Percentiles rank a stretch among this genome's conserved stretches.
Evolutionary conservation across 176 grass and related monocot species (phyloP).

Genomic region (Thalia dealbata): DNA sequence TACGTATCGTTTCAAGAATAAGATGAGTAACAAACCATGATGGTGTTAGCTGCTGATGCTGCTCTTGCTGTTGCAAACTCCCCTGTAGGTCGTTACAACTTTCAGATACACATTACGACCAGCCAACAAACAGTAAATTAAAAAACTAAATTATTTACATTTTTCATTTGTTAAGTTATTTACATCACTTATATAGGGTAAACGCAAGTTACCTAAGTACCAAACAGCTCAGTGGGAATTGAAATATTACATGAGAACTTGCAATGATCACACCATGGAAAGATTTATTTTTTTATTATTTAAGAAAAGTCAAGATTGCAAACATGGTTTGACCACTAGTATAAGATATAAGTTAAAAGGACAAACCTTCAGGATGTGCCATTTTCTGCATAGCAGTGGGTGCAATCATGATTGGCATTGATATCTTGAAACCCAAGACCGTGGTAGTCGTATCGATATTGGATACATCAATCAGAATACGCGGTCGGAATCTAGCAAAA

Average conservation of each 20-base stretch:
- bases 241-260: neutral
- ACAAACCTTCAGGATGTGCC: slow-evolving; percentile 80
- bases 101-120: neutral
- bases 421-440: slow-evolving; percentile 68
- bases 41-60: slow-evolving; percentile 68
- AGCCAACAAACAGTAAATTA: too few species aligned
- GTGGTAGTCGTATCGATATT: slow-evolving; percentile 50
- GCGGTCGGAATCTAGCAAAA: slow-evolving; percentile 56
- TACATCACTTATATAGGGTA: neutral
- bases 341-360: neutral
- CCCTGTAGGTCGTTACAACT: slow-evolving; percentile 38
- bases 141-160: neutral
- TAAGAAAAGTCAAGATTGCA: neutral
- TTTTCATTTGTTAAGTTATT: neutral
- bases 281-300: neutral
- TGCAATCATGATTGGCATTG: slow-evolving; percentile 96
- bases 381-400: slow-evolving; percentile 96
- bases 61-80: slow-evolving; percentile 94
- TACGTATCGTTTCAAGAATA: neutral
- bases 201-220: neutral
- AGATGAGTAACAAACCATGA: slow-evolving; percentile 56
- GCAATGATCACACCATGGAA: neutral
- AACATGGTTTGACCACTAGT: neutral
- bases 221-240: neutral
- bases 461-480: slow-evolving; percentile 72